Conservation (phyloP, 2,329 filamentous ascomycete species). For the Cladosporium sp. region DNA sequence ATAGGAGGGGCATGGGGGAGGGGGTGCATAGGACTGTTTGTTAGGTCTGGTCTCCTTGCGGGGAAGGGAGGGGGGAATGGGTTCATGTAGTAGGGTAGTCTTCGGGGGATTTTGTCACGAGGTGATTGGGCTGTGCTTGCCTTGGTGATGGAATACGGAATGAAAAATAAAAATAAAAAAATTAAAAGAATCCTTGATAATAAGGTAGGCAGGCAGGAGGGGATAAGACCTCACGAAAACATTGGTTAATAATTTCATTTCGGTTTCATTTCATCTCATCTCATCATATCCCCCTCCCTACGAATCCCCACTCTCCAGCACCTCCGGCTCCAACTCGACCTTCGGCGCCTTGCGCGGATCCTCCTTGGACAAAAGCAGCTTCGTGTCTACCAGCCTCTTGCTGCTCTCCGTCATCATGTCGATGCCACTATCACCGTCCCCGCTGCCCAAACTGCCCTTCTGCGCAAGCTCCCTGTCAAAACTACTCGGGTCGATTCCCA, state of each 20-base stretch:
- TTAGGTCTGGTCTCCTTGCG: slow-evolving; percentile 30
- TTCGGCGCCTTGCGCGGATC: slow-evolving; percentile 28
- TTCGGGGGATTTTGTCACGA: too few species aligned
- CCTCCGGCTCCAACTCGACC: slow-evolving; percentile 18
- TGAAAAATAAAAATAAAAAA: too few species aligned
- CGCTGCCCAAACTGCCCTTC: slow-evolving; percentile 30
- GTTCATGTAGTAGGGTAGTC: too few species aligned
- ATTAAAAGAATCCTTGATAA: too few species aligned
- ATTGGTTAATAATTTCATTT: slow-evolving; percentile 6
- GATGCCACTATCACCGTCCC: slow-evolving; percentile 38
- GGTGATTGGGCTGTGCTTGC: too few species aligned
- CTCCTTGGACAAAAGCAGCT: slow-evolving; percentile 34
- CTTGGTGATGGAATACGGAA: too few species aligned
- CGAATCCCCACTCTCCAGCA: slow-evolving; percentile 6
- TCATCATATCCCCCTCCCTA: slow-evolving; percentile 11
- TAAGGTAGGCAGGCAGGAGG: too few species aligned
- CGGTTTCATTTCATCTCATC: too few species aligned
- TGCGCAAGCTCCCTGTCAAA: slow-evolving; percentile 45
- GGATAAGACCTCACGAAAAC: too few species aligned
- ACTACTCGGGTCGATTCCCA: slow-evolving; percentile 60
- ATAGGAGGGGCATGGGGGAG: slow-evolving; percentile 41
- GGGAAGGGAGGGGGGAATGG: too few species aligned
- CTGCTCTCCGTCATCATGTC: slow-evolving; percentile 31
- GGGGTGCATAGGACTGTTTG: slow-evolving; percentile 49
- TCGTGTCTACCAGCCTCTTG: slow-evolving; percentile 28